Percentiles rank a stretch among this genome's conserved stretches.
phyloP scores from a whole-genome alignment of 768 basidiomycete genomes.

The Suillus clintonianus region DNA sequence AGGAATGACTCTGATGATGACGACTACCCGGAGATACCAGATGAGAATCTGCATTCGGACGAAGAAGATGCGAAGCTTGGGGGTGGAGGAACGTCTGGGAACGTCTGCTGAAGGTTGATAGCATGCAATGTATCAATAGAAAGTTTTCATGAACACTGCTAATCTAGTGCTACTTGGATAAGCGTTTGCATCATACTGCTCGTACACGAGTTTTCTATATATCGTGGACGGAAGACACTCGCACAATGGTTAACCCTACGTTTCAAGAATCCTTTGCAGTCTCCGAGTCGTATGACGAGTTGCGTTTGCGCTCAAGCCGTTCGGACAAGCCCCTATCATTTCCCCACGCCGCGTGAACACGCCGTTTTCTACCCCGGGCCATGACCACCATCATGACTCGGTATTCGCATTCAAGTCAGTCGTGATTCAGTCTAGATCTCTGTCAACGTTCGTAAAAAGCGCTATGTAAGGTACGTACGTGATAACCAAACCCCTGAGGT shows the following conservation, averaged over 20 bases:
- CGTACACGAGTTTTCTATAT: neutral
- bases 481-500: neutral
- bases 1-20: constrained; percentile 10
- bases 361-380: neutral
- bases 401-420: neutral
- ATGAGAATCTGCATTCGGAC: constrained; percentile 18
- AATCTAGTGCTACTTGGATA: neutral
- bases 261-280: neutral
- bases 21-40: constrained; percentile 16
- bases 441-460: neutral
- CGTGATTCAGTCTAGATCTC: neutral
- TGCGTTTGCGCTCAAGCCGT: too few species aligned
- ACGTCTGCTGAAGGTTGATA: neutral
- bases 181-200: neutral
- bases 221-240: neutral
- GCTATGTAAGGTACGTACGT: neutral
- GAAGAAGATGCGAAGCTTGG: neutral
- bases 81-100: neutral
- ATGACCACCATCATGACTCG: neutral
- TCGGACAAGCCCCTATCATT: neutral
- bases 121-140: neutral
- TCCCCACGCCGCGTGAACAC: neutral
- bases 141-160: neutral
- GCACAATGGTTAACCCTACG: neutral
- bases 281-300: too few species aligned